Conservation (phyloP, 805 yeast genomes). For the Gaillardinia entomophila region DNA sequence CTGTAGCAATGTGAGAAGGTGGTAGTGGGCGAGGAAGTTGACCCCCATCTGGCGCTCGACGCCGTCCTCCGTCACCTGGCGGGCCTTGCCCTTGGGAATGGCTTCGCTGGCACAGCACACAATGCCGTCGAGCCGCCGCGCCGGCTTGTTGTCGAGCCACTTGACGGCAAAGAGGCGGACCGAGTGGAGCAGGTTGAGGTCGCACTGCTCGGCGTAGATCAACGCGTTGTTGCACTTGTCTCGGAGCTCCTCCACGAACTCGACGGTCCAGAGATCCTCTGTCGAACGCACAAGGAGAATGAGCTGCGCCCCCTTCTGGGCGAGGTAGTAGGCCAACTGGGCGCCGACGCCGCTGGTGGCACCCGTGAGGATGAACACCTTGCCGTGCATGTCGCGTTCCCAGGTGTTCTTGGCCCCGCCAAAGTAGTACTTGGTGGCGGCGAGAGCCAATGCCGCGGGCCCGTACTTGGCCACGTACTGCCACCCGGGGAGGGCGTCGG, state of each 20-base stretch:
- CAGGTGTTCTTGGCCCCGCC: constrained; percentile 81
- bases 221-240: constrained; percentile 61
- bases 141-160: constrained; percentile 89
- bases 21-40: constrained; percentile 78
- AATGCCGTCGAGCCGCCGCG: constrained; percentile 86
- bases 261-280: constrained; percentile 68
- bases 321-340: constrained; percentile 65
- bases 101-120: constrained; percentile 83
- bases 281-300: constrained; percentile 62
- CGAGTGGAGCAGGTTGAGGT: constrained; percentile 65
- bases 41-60: constrained; percentile 79
- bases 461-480: constrained; percentile 47
- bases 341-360: constrained; percentile 93
- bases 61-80: constrained; percentile 73
- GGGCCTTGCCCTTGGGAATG: constrained; percentile 60
- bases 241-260: constrained; percentile 74
- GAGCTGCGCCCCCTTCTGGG: constrained; percentile 79
- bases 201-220: constrained; percentile 89
- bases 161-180: constrained; percentile 86
- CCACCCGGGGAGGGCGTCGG: constrained; percentile 74
- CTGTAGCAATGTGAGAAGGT: constrained; percentile 69
- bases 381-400: constrained; percentile 91
- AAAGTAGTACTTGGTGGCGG: constrained; percentile 61
- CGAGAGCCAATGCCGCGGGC: constrained; percentile 40
- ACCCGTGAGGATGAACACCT: constrained; percentile 80